phyloP scores from a whole-genome alignment of 129 eudicot species.

The Pseudognaphalium luteoalbum region DNA sequence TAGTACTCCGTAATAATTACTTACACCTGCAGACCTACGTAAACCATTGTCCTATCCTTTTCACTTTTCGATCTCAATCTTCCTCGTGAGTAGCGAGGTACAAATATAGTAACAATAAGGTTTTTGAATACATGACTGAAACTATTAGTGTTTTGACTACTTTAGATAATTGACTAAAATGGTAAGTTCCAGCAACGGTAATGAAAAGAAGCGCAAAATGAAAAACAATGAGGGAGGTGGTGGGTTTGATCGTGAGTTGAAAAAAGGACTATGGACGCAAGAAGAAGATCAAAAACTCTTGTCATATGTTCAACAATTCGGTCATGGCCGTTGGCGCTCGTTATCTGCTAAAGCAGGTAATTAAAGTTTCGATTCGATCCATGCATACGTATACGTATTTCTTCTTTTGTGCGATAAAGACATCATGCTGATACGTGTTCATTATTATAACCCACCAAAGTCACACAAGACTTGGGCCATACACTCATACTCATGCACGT shows the following conservation, averaged over 20 bases:
- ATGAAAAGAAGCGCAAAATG: not conserved
- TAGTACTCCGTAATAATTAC: no score
- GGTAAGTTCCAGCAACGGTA: not conserved
- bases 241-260: not conserved
- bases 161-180: not conserved
- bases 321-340: constrained; percentile 9
- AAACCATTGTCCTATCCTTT: no score
- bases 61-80: no score
- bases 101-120: no score
- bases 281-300: constrained; percentile 10
- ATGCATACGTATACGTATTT: not conserved
- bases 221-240: not conserved
- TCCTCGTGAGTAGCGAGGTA: no score
- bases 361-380: not conserved
- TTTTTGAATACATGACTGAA: no score
- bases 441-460: no score
- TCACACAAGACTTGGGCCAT: no score
- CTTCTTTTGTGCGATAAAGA: not conserved
- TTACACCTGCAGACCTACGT: no score
- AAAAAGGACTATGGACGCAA: constrained; percentile 8
- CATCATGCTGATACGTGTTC: not conserved
- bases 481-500: no score
- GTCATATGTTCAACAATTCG: constrained; percentile 4
- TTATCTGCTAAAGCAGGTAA: constrained; percentile 21
- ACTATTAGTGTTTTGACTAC: no score